Base-by-base conservation (phyloP, 495 filamentous ascomycete genomes). In the Xylaria intraflava region DNA sequence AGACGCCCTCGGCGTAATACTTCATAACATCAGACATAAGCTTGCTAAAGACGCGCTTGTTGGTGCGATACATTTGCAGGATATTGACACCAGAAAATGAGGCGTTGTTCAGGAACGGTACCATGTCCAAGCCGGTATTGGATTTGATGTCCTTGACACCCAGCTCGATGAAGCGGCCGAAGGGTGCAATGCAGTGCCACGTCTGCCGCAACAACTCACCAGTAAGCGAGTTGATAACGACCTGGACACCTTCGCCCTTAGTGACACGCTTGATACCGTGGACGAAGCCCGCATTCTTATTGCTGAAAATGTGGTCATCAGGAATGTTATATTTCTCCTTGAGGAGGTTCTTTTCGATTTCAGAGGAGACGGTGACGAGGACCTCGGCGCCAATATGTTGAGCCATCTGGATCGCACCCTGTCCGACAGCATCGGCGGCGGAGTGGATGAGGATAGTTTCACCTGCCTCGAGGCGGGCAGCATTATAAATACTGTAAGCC, bases 131-230 rank as follows among this genome's bases (percentile, higher is more conserved):
- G 11, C 61, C 57, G 6, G 65, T 56, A 44, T 68, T 70, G n/a
- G 60, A 63, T 30, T 59, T 52, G 51, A 59, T 72, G 64, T 83
- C 81, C 14, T 66, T 68, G 46, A 79, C 79, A 2, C 80, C 80
- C 26, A 84, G 71, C 51, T 85, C 80, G 38, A 85, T 61, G 49
- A 86, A 81, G 5, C 74, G 65, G 14, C 82, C 81, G 46, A 80
- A 78, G 1, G 69, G 67, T 0, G 76, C 75, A 46, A 83, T 62
- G 51, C 73, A 82, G 47, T 68, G 51, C 62, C 64, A 72, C 9
- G 65, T 62, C 47, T 64, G 56, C 27, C 59, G 46, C 10, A 67
- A 46, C 31, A 56, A 45, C 33, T 69, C 65, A 10, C 65, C 69
- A 0, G 64, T 60, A n/a, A 83, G 57, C 7, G 76, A 77, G 58